These are phyloP conservation scores for Acacia pycnantha DNA, from an alignment of 331 rosid species.

Conservation along the genomic window DNA sequence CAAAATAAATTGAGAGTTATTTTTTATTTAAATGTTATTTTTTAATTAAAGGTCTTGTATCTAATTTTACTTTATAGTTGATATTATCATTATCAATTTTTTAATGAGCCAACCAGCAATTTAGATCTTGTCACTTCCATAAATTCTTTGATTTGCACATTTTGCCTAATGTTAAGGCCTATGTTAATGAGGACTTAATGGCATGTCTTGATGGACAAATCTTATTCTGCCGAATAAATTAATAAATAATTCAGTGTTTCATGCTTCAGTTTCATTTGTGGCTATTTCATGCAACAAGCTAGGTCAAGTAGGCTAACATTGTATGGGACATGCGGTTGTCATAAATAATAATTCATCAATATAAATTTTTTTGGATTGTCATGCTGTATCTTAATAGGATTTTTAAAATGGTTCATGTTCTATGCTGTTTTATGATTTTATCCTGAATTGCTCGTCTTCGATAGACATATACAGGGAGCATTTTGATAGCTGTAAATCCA, in stretches of 20 bases:
- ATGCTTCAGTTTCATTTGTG: background rate
- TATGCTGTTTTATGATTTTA: constrained; percentile 22
- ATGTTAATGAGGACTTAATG: background rate
- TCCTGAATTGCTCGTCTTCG: constrained; percentile 25
- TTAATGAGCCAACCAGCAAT: background rate
- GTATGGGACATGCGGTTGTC: constrained; percentile 6
- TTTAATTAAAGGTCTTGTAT: background rate
- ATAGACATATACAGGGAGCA: constrained; percentile 97
- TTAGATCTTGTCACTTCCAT: background rate
- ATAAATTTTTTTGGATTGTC: background rate
- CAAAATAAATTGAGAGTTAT: background rate
- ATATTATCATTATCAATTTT: background rate
- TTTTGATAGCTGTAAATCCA: constrained; percentile 92
- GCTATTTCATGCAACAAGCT: background rate
- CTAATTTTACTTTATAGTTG: background rate
- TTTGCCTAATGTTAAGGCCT: background rate
- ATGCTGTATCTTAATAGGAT: background rate
- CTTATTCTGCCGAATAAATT: constrained; percentile 8
- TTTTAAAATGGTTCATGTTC: background rate
- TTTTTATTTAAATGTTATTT: background rate
- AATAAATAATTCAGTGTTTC: constrained; percentile 1
- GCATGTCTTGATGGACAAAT: constrained; percentile 13
- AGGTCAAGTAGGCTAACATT: background rate
- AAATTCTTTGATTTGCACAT: background rate
- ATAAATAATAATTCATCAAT: constrained; percentile 3